Base-by-base conservation (phyloP, 202 grass and related monocot species). In the Zizania palustris region DNA sequence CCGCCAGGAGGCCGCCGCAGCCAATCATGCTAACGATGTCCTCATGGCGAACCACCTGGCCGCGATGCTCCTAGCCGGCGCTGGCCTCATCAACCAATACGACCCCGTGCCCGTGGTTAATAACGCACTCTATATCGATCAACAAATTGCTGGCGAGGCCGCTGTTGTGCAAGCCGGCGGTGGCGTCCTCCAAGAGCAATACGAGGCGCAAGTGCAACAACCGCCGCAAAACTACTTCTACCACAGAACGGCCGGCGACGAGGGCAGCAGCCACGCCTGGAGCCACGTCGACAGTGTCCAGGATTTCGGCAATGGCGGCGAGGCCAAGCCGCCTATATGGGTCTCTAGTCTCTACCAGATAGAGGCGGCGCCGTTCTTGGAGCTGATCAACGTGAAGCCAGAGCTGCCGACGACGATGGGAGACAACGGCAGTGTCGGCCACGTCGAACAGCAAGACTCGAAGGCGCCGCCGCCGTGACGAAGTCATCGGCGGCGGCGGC, bases 141-240 rank as follows among this genome's bases (percentile, higher is more conserved):
- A 85, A 9, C 44, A 53, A 51, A 9, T 22, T 1, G 5, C 42
- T 2, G 65, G 21, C 39, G 63, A 77, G 21, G 2, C 13, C 14
- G 1, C 1, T 11, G 4, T 8, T 2, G 55, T 36, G 2, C 28
- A 21, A 1, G 10, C 20, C 11, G 18, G 12, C 42, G 55, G 1
- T 39, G 55, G 41, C n/a, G n/a, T n/a, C 12, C 2, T 5, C 3
- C 69, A 65, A 20, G 42, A 74, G 0, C 60, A 60, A 9, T 46
- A 73, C 51, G 45, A 45, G 14, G 1, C 11, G 5, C 20, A 38
- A 5, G 53, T 14, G 14, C 73, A 82, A 9, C 82, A n/a, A 1
- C 34, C n/a, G 12, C 55, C 10, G 59, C 50, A 75, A 11, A 79
- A 78, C 56, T 80, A 83, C 65, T 76, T 83, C 40, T 75, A 43